Evolutionary conservation across 2,329 filamentous ascomycete genomes (phyloP).

Genomic region (Calonectria montana): DNA sequence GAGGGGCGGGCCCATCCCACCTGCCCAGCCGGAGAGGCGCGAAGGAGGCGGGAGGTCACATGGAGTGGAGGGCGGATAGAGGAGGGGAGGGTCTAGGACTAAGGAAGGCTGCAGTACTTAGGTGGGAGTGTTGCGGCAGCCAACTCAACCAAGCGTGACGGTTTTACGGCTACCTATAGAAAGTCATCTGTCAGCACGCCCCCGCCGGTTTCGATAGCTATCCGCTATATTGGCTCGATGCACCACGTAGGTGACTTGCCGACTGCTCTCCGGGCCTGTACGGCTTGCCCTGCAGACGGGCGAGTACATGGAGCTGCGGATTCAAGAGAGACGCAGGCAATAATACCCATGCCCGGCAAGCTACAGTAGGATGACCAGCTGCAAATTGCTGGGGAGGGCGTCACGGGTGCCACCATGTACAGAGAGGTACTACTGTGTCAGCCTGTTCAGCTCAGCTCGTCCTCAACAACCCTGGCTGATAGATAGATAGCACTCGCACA

Average conservation of each 20-base stretch:
- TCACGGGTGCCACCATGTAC: constrained; percentile 9
- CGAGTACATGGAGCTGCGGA: background rate
- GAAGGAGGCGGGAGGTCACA: background rate
- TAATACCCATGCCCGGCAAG: background rate
- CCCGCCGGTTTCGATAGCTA: background rate
- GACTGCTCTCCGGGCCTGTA: background rate
- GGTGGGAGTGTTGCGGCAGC: background rate
- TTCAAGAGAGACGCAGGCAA: background rate
- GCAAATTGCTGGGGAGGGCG: background rate
- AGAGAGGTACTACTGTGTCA: background rate
- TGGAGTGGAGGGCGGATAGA: background rate
- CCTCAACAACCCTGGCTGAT: background rate
- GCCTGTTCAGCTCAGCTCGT: background rate
- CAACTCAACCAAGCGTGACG: background rate
- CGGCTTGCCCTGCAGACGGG: background rate
- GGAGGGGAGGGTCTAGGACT: background rate
- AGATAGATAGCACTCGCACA: constrained; percentile 7
- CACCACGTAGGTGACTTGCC: background rate
- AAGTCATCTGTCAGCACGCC: too few relatives aligned
- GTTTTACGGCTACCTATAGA: background rate
- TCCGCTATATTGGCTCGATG: background rate
- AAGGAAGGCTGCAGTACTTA: background rate
- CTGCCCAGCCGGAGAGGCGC: background rate
- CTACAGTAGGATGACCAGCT: background rate
- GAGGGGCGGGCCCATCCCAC: background rate